phyloP scores from a whole-genome alignment of 176 grass and related monocot genomes.

The Oryza longistaminata region DNA sequence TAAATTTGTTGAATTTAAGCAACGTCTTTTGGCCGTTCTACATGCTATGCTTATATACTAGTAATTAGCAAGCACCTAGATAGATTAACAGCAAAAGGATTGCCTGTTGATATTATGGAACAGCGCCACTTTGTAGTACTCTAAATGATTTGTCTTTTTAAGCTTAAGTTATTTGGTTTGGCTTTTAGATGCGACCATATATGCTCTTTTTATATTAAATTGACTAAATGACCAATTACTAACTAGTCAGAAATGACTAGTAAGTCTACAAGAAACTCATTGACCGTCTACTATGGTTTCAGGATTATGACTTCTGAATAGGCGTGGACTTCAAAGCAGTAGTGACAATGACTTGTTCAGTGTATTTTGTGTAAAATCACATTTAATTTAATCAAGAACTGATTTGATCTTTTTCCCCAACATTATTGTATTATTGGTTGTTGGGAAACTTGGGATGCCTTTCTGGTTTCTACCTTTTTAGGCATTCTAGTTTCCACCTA shows the following conservation, averaged over 20 bases:
- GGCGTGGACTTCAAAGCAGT: not conserved
- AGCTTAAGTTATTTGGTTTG: not conserved
- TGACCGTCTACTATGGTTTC: not conserved
- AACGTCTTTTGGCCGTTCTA: not conserved
- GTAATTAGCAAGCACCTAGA: not conserved
- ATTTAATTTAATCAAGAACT: not conserved
- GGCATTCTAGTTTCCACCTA: not conserved
- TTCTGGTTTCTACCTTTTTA: not conserved
- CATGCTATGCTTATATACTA: not conserved
- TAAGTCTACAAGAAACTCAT: not conserved
- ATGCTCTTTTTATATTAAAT: not conserved
- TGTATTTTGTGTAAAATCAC: slow-evolving; percentile 13
- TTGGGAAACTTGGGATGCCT: not conserved
- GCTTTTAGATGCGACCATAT: not conserved
- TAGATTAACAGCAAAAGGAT: not conserved
- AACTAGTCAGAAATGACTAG: not conserved
- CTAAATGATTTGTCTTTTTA: no score
- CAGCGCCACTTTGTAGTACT: not conserved
- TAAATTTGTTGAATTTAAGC: slow-evolving; percentile 9
- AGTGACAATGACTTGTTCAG: not conserved
- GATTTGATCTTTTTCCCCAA: not conserved
- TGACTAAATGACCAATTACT: not conserved
- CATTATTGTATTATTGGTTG: not conserved
- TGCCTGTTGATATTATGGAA: not conserved
- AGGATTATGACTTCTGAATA: slow-evolving; percentile 14